Base-by-base conservation (phyloP, 805 yeast species). In the Pichia nanzhaoensis region DNA sequence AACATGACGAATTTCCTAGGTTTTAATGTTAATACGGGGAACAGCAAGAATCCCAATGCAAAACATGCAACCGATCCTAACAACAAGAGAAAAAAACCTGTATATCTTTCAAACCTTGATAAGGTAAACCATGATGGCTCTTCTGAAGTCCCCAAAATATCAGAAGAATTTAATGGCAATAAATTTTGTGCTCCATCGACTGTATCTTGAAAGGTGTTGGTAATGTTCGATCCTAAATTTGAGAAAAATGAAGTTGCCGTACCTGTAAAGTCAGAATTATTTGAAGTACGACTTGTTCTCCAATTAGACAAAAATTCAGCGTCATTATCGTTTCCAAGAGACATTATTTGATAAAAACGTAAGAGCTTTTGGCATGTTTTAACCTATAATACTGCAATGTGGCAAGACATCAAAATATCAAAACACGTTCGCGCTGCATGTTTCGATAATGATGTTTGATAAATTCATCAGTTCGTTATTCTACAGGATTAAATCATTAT, bases 1-100 rank as follows among this genome's bases (percentile, higher is more conserved):
- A 84, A 59, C 53, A 81, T 68, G 12, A 95, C 97, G 60, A 93
- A 91, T 63, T 93, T 93, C 40, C 95, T 73, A 14, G 98, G 99
- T 54, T 85, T 82, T 41, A 89, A 66, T 2, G 95, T 90, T 51
- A 93, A 68, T 14, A 91, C 89, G 0, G 99, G 99, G 62, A 93
- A 82, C 55, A 91, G 66, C 39, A 88, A 78, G 51, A 91, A 76
- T 52, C 96, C 86, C 22, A 91, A 63, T 12, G 80, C 73, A 63
- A 91, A 93, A 58, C 96, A 88, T 2, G 83, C 78, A n/a, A 74
- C 66, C 0, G 96, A 77, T 0, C 90, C 93, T 0, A 76, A 70
- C 4, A 93, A 67, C 55, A 95, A 86, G 44, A 84, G 77, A 18
- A 80, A 75, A 57, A 93, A 91, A 4, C 91, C 80, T 22, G 87